Evolutionary conservation across 352 stramenopile species (phyloP).

Genomic region (Pythium rhizo-oryzae): DNA sequence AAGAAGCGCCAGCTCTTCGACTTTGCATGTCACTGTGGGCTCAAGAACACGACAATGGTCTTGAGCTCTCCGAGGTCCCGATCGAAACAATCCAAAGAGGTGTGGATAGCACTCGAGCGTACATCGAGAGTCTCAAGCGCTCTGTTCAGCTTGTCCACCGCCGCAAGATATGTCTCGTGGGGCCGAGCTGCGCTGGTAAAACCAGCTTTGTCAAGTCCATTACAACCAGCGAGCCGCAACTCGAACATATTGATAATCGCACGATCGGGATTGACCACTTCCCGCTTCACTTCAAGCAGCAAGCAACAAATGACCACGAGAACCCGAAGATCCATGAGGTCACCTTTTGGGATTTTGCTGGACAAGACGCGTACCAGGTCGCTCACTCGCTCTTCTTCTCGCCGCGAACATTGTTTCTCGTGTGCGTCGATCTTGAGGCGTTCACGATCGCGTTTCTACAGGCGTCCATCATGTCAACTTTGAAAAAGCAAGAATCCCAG

Average conservation of each 20-base stretch:
- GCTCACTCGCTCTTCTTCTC: conserved; percentile 27
- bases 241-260: neutral
- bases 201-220: no score
- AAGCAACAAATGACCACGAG: neutral
- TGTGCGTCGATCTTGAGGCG: conserved; percentile 16
- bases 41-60: neutral
- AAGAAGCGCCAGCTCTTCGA: neutral
- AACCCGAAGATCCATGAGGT: neutral
- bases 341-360: no score
- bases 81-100: neutral
- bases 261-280: neutral
- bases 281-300: neutral
- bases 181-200: neutral
- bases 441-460: neutral
- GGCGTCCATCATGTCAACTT: neutral
- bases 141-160: conserved; percentile 1
- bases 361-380: conserved; percentile 17
- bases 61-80: conserved; percentile 1
- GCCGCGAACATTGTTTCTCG: conserved; percentile 11
- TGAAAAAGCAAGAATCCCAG: no score
- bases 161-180: conserved; percentile 22
- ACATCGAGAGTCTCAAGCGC: neutral
- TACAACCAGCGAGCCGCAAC: neutral
- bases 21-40: no score
- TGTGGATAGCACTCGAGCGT: neutral